Evolutionary conservation across 371 early-diverging fungal genomes (phyloP).

Genomic region (Apophysomyces variabilis): DNA sequence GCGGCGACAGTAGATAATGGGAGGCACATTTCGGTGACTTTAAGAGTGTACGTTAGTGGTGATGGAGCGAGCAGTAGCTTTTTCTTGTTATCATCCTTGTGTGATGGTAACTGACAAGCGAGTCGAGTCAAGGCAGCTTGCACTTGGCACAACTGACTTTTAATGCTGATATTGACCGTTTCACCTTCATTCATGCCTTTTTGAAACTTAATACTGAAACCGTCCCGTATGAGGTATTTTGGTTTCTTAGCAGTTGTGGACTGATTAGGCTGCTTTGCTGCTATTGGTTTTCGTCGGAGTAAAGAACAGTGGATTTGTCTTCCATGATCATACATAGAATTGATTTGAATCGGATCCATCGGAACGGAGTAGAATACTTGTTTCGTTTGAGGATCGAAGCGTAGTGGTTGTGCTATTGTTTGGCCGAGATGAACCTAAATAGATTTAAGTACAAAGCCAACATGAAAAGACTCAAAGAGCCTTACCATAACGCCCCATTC

Average conservation of each 20-base stretch:
- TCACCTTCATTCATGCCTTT: conserved; percentile 45
- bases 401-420: conserved; percentile 36
- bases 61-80: conserved; percentile 33
- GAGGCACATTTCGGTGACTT: conserved; percentile 47
- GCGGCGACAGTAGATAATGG: conserved; percentile 49
- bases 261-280: background rate
- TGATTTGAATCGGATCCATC: conserved; percentile 50
- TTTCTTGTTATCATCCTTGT: conserved; percentile 15
- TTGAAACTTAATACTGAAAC: conserved; percentile 43
- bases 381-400: conserved; percentile 41
- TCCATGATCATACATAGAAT: conserved; percentile 51
- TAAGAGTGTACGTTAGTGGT: conserved; percentile 44
- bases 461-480: conserved; percentile 2
- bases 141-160: conserved; percentile 39
- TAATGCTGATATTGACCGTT: conserved; percentile 32
- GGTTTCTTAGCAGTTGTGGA: background rate
- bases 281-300: conserved; percentile 21
- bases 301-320: conserved; percentile 48
- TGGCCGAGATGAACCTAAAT: conserved; percentile 46
- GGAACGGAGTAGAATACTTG: conserved; percentile 37
- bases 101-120: conserved; percentile 3
- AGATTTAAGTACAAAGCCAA: conserved; percentile 6
- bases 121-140: conserved; percentile 41
- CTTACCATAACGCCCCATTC: conserved; percentile 48
- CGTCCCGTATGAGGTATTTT: conserved; percentile 28